These are phyloP conservation scores for Thermochaetoides thermophila DNA, from an alignment of 495 filamentous ascomycete genomes.

Conservation along the genomic window DNA sequence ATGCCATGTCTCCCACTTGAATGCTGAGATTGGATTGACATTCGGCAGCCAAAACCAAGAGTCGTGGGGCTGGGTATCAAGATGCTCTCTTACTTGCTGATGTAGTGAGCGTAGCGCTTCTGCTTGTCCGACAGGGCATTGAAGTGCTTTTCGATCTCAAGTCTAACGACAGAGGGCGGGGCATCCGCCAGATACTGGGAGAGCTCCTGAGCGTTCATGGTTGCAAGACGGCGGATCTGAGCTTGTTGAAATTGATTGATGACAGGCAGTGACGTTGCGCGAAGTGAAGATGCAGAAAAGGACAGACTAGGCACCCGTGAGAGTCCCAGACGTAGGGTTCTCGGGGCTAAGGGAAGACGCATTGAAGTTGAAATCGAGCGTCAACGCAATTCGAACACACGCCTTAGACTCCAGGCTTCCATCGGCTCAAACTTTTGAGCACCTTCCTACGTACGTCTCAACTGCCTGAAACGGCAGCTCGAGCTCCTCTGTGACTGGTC, in stretches of 20 bases:
- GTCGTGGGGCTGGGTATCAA: too few relatives aligned
- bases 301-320: slow-evolving; percentile 1
- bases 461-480: slow-evolving; percentile 4
- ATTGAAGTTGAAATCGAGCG: too few relatives aligned
- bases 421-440: not conserved
- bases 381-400: slow-evolving; percentile 6
- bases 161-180: slow-evolving; percentile 69
- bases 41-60: too few relatives aligned
- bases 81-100: slow-evolving; percentile 49
- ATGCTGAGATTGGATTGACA: too few relatives aligned
- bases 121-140: slow-evolving; percentile 60
- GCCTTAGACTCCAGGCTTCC: not conserved
- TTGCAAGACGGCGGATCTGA: slow-evolving; percentile 8
- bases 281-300: not conserved
- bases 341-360: slow-evolving; percentile 9
- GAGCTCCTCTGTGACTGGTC: not conserved
- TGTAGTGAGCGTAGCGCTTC: slow-evolving; percentile 84
- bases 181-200: slow-evolving; percentile 77
- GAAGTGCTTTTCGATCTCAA: slow-evolving; percentile 84
- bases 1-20: too few relatives aligned
- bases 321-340: slow-evolving; percentile 8
- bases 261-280: slow-evolving; percentile 1
- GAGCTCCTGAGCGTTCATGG: slow-evolving; percentile 37
- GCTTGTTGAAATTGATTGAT: not conserved
- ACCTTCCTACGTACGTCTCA: slow-evolving; percentile 2